phyloP scores from a whole-genome alignment of 805 yeast species.

The Pachysolen tannophilus region DNA sequence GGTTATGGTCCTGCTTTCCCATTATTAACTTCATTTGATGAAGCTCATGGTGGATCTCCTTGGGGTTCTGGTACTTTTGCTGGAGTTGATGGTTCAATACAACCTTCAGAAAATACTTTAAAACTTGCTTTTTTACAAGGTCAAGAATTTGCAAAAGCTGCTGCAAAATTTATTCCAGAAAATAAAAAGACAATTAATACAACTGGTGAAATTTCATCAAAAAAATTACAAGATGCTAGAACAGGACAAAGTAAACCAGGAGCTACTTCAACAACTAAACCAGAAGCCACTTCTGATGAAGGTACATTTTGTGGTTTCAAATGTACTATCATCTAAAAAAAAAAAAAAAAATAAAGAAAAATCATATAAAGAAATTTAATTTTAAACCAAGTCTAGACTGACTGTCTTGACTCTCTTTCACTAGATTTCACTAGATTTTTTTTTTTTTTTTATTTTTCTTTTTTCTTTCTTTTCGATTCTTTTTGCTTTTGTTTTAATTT shows the following conservation, averaged over 20 bases:
- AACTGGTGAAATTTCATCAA: no score
- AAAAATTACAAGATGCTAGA: no score
- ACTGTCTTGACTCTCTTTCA: no score
- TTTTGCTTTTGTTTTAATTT: no score
- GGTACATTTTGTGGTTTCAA: conserved; percentile 1
- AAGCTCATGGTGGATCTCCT: conserved; percentile 75
- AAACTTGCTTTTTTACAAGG: conserved; percentile 66
- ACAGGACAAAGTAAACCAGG: conserved; percentile 3
- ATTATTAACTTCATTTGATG: conserved; percentile 46
- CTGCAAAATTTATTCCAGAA: conserved; percentile 19
- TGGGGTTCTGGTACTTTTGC: conserved; percentile 87
- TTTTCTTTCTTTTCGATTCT: no score
- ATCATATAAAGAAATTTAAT: no score
- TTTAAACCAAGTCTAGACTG: no score
- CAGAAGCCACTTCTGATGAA: conserved; percentile 1
- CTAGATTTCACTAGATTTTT: no score
- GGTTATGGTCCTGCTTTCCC: conserved; percentile 59
- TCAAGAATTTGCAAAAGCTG: conserved; percentile 44
- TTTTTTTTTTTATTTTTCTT: no score
- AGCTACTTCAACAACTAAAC: conserved; percentile 1
- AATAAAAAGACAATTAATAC: no score
- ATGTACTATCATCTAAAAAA: conserved; percentile 1
- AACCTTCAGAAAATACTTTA: conserved; percentile 55
- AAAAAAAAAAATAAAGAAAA: no score
- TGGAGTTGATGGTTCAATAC: conserved; percentile 68